A percentile compares a stretch with the other conserved stretches of the same genome.
Evolutionary conservation across 768 basidiomycete species (phyloP).

Genomic region (Lactifluus echinatus): DNA sequence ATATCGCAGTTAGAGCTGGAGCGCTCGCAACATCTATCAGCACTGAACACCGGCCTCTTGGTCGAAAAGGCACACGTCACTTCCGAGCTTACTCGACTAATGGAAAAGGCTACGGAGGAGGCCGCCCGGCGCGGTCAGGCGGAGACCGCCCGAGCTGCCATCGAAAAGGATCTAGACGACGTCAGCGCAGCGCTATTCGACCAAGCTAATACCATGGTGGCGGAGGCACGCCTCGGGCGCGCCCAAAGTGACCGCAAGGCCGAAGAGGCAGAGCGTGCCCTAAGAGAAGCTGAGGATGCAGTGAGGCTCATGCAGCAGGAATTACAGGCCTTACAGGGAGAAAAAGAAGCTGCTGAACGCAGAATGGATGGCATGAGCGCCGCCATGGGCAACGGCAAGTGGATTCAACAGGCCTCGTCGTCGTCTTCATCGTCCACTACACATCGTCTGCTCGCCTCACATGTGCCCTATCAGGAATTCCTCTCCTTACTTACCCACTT

Average conservation of each 20-base stretch:
- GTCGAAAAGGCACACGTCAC: slow-evolving; percentile 91
- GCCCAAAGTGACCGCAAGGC: slow-evolving; percentile 69
- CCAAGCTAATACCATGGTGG: slow-evolving; percentile 98
- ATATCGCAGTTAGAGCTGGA: slow-evolving; percentile 79
- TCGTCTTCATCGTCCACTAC: slow-evolving; percentile 19
- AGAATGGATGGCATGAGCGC: slow-evolving; percentile 41
- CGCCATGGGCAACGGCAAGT: slow-evolving; percentile 62
- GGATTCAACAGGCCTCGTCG: slow-evolving; percentile 38
- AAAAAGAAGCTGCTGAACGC: slow-evolving; percentile 54
- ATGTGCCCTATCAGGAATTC: slow-evolving; percentile 77
- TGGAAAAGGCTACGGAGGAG: slow-evolving; percentile 94
- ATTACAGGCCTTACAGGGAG: slow-evolving; percentile 65
- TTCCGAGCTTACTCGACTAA: slow-evolving; percentile 82
- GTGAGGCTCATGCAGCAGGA: slow-evolving; percentile 77
- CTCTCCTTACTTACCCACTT: slow-evolving; percentile 68
- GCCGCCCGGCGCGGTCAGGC: slow-evolving; percentile 86
- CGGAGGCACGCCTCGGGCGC: slow-evolving; percentile 65
- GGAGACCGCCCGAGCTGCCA: slow-evolving; percentile 68
- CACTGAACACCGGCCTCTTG: slow-evolving; percentile 82
- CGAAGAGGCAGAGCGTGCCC: slow-evolving; percentile 63
- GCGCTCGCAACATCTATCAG: slow-evolving; percentile 78
- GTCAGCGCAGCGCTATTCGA: slow-evolving; percentile 84
- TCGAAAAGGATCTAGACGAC: slow-evolving; percentile 93
- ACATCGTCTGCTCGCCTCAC: slow-evolving; percentile 50
- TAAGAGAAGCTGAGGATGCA: slow-evolving; percentile 80